Evolutionary conservation across 495 filamentous ascomycete genomes (phyloP).

Genomic region (Hypomontagnella monticulosa): DNA sequence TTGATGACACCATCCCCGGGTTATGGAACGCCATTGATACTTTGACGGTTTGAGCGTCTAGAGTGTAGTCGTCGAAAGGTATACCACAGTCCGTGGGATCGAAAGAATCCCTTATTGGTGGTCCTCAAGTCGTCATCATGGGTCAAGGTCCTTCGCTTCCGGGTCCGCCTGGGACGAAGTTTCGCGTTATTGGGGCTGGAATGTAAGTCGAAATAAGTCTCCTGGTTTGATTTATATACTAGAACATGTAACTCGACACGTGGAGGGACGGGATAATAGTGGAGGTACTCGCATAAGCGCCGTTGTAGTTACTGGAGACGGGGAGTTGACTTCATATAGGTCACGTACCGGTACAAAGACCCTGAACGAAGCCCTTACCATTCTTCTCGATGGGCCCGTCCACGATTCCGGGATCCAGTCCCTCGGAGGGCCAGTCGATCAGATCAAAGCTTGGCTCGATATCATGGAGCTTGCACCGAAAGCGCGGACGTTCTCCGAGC

Average conservation of each 20-base stretch:
- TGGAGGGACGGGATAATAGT: not conserved
- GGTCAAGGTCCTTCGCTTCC: conserved; percentile 46
- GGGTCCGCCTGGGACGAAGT: conserved; percentile 44
- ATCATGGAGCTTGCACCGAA: conserved; percentile 48
- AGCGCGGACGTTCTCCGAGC: conserved; percentile 39
- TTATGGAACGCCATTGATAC: conserved; percentile 31
- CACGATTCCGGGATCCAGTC: conserved; percentile 49
- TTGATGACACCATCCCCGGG: conserved; percentile 36
- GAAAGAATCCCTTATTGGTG: conserved; percentile 28
- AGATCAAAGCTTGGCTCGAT: conserved; percentile 45
- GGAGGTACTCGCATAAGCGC: not conserved
- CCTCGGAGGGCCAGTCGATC: conserved; percentile 38
- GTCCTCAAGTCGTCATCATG: conserved; percentile 34
- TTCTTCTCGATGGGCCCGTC: conserved; percentile 45
- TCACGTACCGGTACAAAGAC: conserved; percentile 49
- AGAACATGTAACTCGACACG: not conserved
- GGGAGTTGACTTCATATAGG: conserved; percentile 37
- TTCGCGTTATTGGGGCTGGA: conserved; percentile 49
- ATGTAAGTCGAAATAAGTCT: conserved; percentile 40
- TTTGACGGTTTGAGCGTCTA: conserved; percentile 23
- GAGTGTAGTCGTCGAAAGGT: conserved; percentile 13
- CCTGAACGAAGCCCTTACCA: conserved; percentile 44
- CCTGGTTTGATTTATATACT: not conserved
- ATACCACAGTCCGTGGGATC: conserved; percentile 21
- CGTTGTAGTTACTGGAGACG: not conserved